phyloP scores from a whole-genome alignment of 176 grass and related monocot genomes.

The Lolium perenne region DNA sequence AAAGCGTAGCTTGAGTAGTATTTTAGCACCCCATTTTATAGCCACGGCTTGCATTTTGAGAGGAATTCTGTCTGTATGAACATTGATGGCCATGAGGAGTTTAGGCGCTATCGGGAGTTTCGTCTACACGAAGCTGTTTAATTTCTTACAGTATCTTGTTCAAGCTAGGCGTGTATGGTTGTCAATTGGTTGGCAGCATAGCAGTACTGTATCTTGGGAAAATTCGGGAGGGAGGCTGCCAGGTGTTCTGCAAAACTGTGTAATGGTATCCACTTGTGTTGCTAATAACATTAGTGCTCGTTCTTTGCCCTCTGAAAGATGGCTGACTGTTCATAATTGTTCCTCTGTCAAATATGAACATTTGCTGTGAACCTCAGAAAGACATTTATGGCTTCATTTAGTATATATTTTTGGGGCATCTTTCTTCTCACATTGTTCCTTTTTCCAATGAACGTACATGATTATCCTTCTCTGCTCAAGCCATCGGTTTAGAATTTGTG shows the following conservation, averaged over 20 bases:
- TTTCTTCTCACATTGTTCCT: slow-evolving; percentile 3
- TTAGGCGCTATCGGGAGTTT: slow-evolving; percentile 25
- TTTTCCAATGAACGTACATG: slow-evolving; percentile 10
- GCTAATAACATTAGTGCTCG: not conserved
- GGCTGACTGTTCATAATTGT: not conserved
- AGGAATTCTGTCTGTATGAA: not conserved
- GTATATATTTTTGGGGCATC: not conserved
- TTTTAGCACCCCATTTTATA: not conserved
- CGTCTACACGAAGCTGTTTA: slow-evolving; percentile 11
- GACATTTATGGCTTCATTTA: not conserved
- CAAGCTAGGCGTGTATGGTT: not conserved
- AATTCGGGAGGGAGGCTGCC: not conserved
- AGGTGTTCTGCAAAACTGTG: slow-evolving; percentile 28
- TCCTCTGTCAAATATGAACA: not conserved
- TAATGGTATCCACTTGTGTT: slow-evolving; percentile 31
- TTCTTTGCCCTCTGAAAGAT: not conserved
- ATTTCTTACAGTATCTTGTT: slow-evolving; percentile 16
- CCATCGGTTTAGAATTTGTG: not conserved
- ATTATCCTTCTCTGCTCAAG: not conserved
- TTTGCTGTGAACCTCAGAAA: slow-evolving; percentile 1
- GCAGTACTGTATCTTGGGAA: not conserved
- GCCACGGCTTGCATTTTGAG: not conserved
- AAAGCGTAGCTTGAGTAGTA: not conserved
- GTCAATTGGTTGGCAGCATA: not conserved
- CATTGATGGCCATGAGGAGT: not conserved